Evolutionary conservation across 2,329 filamentous ascomycete species (phyloP).

Genomic region (Colletotrichum orbiculare): DNA sequence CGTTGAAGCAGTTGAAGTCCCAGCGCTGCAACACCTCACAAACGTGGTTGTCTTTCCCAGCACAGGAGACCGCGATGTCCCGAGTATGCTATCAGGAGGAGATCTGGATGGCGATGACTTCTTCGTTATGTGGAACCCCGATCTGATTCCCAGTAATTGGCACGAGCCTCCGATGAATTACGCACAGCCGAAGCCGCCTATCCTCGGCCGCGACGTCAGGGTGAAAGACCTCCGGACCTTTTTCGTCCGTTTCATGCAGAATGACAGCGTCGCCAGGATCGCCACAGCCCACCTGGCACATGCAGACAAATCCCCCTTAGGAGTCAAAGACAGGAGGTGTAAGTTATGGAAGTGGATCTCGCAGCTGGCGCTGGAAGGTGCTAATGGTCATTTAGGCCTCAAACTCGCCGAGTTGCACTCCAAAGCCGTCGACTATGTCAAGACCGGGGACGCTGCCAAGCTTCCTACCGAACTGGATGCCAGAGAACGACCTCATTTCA

Average conservation of each 20-base stretch:
- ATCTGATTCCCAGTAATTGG: slow-evolving; percentile 76
- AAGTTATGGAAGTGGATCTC: slow-evolving; percentile 44
- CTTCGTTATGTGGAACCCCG: slow-evolving; percentile 89
- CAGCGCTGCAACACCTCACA: slow-evolving; percentile 78
- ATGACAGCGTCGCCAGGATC: slow-evolving; percentile 83
- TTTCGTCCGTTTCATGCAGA: slow-evolving; percentile 93
- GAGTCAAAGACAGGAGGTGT: slow-evolving; percentile 78
- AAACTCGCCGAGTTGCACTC: slow-evolving; percentile 85
- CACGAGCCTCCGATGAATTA: slow-evolving; percentile 85
- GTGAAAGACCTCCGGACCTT: slow-evolving; percentile 82
- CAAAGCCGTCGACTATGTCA: slow-evolving; percentile 92
- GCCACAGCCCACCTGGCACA: slow-evolving; percentile 84
- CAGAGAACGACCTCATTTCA: slow-evolving; percentile 80
- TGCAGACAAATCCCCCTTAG: slow-evolving; percentile 71
- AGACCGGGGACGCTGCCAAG: slow-evolving; percentile 82
- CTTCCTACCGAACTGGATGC: slow-evolving; percentile 73
- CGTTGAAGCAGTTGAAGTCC: slow-evolving; percentile 83
- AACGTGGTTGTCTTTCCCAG: slow-evolving; percentile 91
- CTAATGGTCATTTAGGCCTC: slow-evolving; percentile 58
- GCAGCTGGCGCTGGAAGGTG: neutral
- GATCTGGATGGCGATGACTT: slow-evolving; percentile 98
- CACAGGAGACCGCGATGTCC: slow-evolving; percentile 83
- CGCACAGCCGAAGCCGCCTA: slow-evolving; percentile 64
- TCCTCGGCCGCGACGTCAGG: slow-evolving; percentile 71
- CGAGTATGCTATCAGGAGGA: slow-evolving; percentile 95